Conservation (phyloP, 2,329 filamentous ascomycete species). For the Ilyonectria mors-panacis region DNA sequence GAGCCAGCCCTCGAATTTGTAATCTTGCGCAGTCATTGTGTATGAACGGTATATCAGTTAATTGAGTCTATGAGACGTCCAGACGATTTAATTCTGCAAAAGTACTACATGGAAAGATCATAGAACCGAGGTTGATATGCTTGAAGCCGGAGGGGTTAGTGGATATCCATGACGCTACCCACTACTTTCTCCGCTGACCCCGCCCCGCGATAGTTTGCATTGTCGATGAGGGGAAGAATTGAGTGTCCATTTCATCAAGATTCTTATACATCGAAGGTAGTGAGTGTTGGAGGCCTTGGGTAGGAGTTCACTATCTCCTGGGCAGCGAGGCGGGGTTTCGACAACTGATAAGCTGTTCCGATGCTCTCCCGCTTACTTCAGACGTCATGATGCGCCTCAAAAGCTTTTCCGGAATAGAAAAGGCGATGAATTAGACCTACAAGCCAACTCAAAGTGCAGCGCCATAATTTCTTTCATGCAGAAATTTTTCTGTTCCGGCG, state of each 20-base stretch:
- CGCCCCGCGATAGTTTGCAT: background rate
- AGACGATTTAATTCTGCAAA: background rate
- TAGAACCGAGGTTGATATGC: constrained; percentile 18
- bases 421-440: background rate
- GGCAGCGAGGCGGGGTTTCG: background rate
- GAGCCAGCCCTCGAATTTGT: constrained; percentile 68
- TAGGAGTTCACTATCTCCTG: background rate
- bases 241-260: background rate
- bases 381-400: background rate
- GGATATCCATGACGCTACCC: background rate
- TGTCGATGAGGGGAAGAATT: background rate
- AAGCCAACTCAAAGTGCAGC: background rate
- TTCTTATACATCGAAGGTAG: background rate
- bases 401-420: background rate
- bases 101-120: background rate
- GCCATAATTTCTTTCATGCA: background rate
- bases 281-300: background rate
- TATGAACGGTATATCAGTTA: background rate
- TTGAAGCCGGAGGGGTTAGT: constrained; percentile 7
- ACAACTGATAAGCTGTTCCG: background rate
- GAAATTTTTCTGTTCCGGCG: background rate
- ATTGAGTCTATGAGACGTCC: background rate
- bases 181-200: background rate
- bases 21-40: constrained; percentile 39
- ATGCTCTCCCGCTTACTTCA: background rate